Evolutionary conservation across 768 basidiomycete genomes (phyloP), one percentile per base, ranked within the genome.

Genomic region (Lanmaoa rubissima): DNA sequence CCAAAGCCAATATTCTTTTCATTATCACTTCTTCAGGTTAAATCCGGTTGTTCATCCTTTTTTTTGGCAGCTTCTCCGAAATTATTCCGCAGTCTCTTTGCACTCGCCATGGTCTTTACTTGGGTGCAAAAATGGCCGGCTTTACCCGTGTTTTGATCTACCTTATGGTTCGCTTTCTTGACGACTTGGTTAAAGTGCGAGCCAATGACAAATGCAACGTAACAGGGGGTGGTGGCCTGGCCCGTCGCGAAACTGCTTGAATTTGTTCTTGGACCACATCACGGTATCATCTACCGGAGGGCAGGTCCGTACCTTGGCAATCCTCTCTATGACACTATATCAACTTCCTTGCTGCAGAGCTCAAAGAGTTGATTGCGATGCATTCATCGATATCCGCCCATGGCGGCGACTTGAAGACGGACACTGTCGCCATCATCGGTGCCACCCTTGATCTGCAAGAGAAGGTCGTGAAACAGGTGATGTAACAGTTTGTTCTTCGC

Each of bases 31-130:
- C 17, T 21, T n/a, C 13, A 3, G 12, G 13, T 17, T 32, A 11
- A 47, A 32, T 35, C 19, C 10, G 14, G 8, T 46, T 34, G 13
- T 53, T 66, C 31, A 62, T 40, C 28, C 17, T 28, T 10, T 52
- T 39, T 47, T 42, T 47, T 42, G 40, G 38, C 63, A 94, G 92
- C 56, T 95, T 94, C 69, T 77, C 92, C 26, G 92, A 95, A 74
- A 92, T 95, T 60, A 94, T 95, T 59, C 93, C 93, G 0, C 93
- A 96, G 66, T 91, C 90, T 1, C 76, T 95, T n/a, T 96, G 91
- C 71, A 91, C 91, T 21, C 88, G 93, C 38, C 88, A 93, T 76
- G 94, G 94, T 21, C 80, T 95, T 5, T 90, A 88, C 63, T 82
- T 96, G 45, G 92, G 93, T 36, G 91, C 92, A 10, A 90, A 90